These are phyloP conservation scores for Hamigera avellanea DNA, from an alignment of 495 filamentous ascomycete genomes.

Conservation along the genomic window DNA sequence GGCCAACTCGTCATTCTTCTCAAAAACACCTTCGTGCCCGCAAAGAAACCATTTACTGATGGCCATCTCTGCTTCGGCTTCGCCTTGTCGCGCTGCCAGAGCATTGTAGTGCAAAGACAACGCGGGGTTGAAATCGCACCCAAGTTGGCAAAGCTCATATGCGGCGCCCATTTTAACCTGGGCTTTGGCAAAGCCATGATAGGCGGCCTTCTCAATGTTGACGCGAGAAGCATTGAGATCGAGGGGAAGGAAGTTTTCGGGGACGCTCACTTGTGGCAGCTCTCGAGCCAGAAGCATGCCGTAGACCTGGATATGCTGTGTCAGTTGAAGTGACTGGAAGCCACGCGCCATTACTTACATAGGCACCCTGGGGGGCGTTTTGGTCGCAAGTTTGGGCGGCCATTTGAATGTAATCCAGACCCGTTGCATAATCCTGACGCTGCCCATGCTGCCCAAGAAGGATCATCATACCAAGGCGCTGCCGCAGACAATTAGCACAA, in stretches of 20 bases:
- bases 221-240: constrained; percentile 65
- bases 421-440: constrained; percentile 64
- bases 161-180: constrained; percentile 96
- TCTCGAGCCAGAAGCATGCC: constrained; percentile 91
- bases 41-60: constrained; percentile 99
- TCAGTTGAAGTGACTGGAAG: background rate
- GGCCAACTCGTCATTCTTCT: constrained; percentile 89
- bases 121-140: constrained; percentile 89
- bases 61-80: constrained; percentile 87
- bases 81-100: constrained; percentile 77
- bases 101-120: constrained; percentile 93
- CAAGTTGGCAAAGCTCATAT: constrained; percentile 86
- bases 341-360: constrained; percentile 34
- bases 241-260: constrained; percentile 58
- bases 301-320: constrained; percentile 45
- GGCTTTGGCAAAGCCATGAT: constrained; percentile 91
- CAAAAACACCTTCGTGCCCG: constrained; percentile 79
- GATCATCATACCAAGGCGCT: constrained; percentile 93
- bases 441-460: constrained; percentile 87
- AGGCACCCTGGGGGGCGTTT: constrained; percentile 94
- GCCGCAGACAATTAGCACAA: constrained; percentile 12
- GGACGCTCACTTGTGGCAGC: constrained; percentile 75
- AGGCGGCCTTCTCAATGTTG: constrained; percentile 95
- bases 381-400: constrained; percentile 88
- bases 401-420: constrained; percentile 67